Base-by-base conservation (phyloP, 2,329 filamentous ascomycete genomes). In the Ceratocystis papillata region DNA sequence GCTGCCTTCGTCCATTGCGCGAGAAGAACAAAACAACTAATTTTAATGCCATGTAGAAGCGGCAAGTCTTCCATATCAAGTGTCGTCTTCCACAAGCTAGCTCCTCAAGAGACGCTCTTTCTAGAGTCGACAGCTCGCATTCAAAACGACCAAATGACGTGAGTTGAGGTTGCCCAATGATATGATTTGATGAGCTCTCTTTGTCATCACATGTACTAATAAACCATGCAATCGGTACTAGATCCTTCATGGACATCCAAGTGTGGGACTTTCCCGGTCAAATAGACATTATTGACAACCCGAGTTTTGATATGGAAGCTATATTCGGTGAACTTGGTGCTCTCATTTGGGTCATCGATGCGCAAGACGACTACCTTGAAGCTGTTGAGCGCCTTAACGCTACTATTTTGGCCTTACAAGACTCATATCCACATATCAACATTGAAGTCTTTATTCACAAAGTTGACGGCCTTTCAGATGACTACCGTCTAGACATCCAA, bases 381-480 rank as follows among this genome's bases (percentile, higher is more conserved):
- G 89, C 92, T 20, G 89, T 99, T 61, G 84, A 85, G 65, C 87
- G 90, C 7, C 83, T 99, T 33, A 96, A 96, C 75, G 81, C 85
- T 65, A 96, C 92, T 6, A 96, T 97, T 69, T 80, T 96, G 67
- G 89, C 90, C 70, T 84, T 99, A 1, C 90, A 96, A 73, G 53
- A 63, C 7, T 86, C 85, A 68, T 96, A 96, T 73, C 92, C 93
- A 1, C 87, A 90, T 73, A 94, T 97, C 77, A 96, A 96, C 75
- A 89, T 99, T 70, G 93, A 97, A 74, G 93, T 99, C 63, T 97
- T 99, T 76, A 96, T 99, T 71, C 94, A 99, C 81, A 99, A 99
- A 76, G 93, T 96, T 44, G 94, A 99, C 74, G 93, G 92, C n/a
- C 81, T 99, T 17, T 94, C 90, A 33, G 94, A 97, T 70, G 94